Base-by-base conservation (phyloP, 768 basidiomycete genomes). In the Collybia sp. region DNA sequence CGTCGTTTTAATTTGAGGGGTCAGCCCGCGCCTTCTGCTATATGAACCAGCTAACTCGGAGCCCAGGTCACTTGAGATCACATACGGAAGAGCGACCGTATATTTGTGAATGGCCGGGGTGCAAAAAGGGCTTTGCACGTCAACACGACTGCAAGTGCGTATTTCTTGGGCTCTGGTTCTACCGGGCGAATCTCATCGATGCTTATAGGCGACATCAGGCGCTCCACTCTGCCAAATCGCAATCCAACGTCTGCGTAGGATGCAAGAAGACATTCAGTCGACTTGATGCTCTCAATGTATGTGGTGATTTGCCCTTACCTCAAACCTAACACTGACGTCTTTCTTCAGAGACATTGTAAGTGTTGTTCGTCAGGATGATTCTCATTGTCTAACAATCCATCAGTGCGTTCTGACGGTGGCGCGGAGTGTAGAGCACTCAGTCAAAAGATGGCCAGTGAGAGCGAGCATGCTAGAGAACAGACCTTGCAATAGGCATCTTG, bases 111-210 rank as follows among this genome's bases (percentile, higher is more conserved):
- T 93, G 88, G 79, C 88, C 90, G 11, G 93, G 92, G 25, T 97
- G 93, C 64, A 88, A 87, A 61, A 97, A 96, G 63, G 87, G 90
- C 18, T 95, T 96, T 62, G 93, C 93, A 42, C 79, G 93, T 38
- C 91, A 94, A 63, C 93, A 97, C 64, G 93, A 97, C 61, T 95
- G 93, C 88, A 96, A 96, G 85, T 88, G 59, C 61, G 87, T 82
- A 13, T 35, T 19, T 39, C 49, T 44, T 11, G 44, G n/a, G n/a
- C 13, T 35, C 33, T 50, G 30, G 9, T 43, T 46, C 30, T 36
- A 53, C 33, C 42, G 37, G 30, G 20, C 40, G 30, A 33, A 33
- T 40, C 35, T 47, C 35, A 48, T 41, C 43, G 35, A 36, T 13
- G 16, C 48, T 50, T 40, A 32, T 61, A 88, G 88, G 63, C 86